These are phyloP conservation scores for Neonectria coccinea DNA, from an alignment of 2,329 filamentous ascomycete species.

Conservation along the genomic window DNA sequence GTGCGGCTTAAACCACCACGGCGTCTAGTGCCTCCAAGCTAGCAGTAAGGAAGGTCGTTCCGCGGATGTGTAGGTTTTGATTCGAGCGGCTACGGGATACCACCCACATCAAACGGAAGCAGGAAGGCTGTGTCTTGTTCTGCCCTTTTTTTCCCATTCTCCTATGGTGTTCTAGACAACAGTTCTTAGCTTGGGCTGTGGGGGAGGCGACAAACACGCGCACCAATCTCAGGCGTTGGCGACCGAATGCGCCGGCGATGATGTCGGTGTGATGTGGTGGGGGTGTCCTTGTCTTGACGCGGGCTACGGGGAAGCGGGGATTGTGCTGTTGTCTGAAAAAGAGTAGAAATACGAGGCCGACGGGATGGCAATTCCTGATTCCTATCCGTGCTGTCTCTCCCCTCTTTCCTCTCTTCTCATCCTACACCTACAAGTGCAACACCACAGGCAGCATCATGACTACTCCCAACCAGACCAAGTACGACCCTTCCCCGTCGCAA, in stretches of 20 bases:
- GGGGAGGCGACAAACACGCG: conserved; percentile 20
- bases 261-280: conserved; percentile 18
- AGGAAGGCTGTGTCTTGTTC: background rate
- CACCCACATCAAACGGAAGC: conserved; percentile 1
- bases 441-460: conserved; percentile 29
- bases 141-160: background rate
- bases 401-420: background rate
- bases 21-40: background rate
- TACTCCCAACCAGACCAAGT: conserved; percentile 26
- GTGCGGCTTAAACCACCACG: background rate
- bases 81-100: conserved; percentile 25
- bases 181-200: conserved; percentile 4
- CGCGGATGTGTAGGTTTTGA: conserved; percentile 13
- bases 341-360: conserved; percentile 23
- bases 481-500: background rate
- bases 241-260: conserved; percentile 14
- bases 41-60: too few species aligned
- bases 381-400: conserved; percentile 10
- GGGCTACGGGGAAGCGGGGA: conserved; percentile 14
- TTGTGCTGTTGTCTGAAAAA: conserved; percentile 4
- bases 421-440: background rate
- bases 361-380: conserved; percentile 12
- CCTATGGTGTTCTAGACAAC: background rate
- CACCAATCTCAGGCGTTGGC: conserved; percentile 28
- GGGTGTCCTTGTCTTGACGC: background rate